phyloP scores from a whole-genome alignment of 140 eudicot genomes.

The Oenanthe javanica region DNA sequence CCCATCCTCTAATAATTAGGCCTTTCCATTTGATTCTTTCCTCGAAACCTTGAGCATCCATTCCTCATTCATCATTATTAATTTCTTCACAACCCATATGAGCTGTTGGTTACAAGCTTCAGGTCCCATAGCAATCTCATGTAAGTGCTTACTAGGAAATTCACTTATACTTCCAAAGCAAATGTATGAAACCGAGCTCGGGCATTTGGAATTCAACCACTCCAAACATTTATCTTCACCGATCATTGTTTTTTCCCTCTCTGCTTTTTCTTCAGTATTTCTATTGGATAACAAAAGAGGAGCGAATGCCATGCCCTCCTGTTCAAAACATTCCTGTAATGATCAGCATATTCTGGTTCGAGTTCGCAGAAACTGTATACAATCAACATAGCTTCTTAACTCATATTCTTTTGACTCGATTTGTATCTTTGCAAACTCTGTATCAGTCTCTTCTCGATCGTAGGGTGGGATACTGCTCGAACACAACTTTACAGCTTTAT shows the following conservation, averaged over 20 bases:
- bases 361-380: neutral
- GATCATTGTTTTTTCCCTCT: neutral
- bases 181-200: neutral
- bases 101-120: neutral
- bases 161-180: neutral
- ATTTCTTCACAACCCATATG: neutral
- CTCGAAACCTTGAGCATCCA: neutral
- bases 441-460: neutral
- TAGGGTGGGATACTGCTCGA: neutral
- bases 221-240: neutral
- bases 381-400: neutral
- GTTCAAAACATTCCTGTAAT: neutral
- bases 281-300: neutral
- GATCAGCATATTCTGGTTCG: neutral
- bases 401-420: neutral
- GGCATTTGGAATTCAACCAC: neutral
- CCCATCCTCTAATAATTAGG: neutral
- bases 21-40: neutral
- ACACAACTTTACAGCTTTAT: neutral
- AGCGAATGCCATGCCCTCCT: neutral
- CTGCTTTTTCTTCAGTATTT: neutral
- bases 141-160: neutral
- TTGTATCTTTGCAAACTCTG: neutral
- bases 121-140: neutral
- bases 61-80: neutral